Conservation (phyloP, 1,139 yeast genomes). For the Blastobotrys persicus region DNA sequence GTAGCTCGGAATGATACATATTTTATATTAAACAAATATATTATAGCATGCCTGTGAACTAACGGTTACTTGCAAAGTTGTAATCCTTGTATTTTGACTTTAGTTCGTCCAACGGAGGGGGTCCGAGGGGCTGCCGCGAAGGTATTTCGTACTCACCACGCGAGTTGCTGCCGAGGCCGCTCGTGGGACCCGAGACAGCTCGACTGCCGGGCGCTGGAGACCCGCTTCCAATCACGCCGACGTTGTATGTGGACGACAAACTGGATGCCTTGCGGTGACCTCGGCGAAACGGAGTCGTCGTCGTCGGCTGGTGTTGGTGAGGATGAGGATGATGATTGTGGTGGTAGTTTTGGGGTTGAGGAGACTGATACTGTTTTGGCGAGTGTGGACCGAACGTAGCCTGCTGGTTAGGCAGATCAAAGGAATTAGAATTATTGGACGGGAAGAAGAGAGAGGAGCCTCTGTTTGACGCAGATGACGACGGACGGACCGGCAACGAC, state of each 20-base stretch:
- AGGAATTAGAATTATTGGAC: slow-evolving; percentile 13
- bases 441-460: slow-evolving; percentile 15
- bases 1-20: too few relatives aligned
- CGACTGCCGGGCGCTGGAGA: slow-evolving; percentile 4
- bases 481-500: slow-evolving; percentile 29
- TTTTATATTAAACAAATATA: too few relatives aligned
- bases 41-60: too few relatives aligned
- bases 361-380: neutral
- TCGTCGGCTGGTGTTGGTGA: neutral
- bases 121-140: slow-evolving; percentile 35
- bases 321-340: neutral
- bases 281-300: slow-evolving; percentile 21
- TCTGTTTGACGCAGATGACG: slow-evolving; percentile 28
- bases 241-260: slow-evolving; percentile 23
- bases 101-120: slow-evolving; percentile 35
- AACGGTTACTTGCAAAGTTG: slow-evolving; percentile 23
- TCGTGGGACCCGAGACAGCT: slow-evolving; percentile 5
- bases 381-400: slow-evolving; percentile 12
- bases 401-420: slow-evolving; percentile 10
- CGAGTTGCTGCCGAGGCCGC: neutral
- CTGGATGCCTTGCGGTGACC: slow-evolving; percentile 34
- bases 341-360: neutral
- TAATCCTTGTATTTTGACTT: slow-evolving; percentile 18
- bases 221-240: slow-evolving; percentile 22
- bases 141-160: slow-evolving; percentile 23